phyloP scores from a whole-genome alignment of 768 basidiomycete species.

The Galerina marginata region DNA sequence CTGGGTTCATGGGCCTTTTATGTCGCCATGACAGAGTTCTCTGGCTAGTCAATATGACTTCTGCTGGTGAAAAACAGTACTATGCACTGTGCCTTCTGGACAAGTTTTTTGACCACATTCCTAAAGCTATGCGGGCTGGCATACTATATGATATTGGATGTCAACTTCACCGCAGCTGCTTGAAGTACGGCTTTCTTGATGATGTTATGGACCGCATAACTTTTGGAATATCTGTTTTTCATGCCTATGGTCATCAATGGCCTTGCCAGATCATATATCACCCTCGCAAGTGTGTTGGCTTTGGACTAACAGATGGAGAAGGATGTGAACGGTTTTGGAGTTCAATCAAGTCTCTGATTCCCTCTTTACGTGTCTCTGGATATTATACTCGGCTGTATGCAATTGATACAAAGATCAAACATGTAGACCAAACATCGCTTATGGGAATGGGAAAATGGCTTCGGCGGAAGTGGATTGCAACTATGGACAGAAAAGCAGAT shows the following conservation, averaged over 20 bases:
- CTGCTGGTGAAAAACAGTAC: not conserved
- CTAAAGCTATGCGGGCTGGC: slow-evolving; percentile 24
- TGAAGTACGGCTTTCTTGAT: slow-evolving; percentile 30
- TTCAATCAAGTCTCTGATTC: slow-evolving; percentile 14
- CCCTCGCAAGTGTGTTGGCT: slow-evolving; percentile 35
- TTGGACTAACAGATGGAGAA: slow-evolving; percentile 34
- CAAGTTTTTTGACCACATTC: slow-evolving; percentile 37
- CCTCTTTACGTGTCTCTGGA: slow-evolving; percentile 8
- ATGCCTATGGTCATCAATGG: slow-evolving; percentile 47
- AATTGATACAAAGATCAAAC: slow-evolving; percentile 16
- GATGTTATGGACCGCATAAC: slow-evolving; percentile 25
- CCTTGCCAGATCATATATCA: slow-evolving; percentile 41
- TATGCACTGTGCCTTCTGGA: slow-evolving; percentile 35
- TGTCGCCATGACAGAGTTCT: not conserved
- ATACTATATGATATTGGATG: slow-evolving; percentile 45
- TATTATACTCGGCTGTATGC: slow-evolving; percentile 15
- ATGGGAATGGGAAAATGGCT: slow-evolving; percentile 7
- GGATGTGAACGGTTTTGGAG: slow-evolving; percentile 30
- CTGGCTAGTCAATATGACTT: not conserved
- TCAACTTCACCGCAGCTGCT: slow-evolving; percentile 31
- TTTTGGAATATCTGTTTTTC: slow-evolving; percentile 41
- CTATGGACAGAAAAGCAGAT: not conserved
- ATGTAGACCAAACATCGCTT: slow-evolving; percentile 4
- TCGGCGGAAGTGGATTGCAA: slow-evolving; percentile 1
- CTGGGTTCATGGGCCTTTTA: not conserved